Conservation (phyloP, 768 basidiomycete genomes). For the Boletus pseudopeckii region DNA sequence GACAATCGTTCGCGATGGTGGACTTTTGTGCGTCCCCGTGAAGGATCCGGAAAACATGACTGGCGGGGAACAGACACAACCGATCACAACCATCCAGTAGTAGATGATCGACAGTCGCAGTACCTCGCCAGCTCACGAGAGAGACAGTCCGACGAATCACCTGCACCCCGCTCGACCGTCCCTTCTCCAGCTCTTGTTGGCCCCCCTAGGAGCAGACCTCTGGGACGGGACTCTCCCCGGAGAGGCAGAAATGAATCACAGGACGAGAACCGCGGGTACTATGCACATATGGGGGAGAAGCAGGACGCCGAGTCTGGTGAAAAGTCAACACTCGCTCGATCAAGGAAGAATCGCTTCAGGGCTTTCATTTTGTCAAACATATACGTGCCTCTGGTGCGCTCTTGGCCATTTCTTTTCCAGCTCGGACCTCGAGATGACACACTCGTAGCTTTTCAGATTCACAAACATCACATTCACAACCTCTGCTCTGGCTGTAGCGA, state of each 20-base stretch:
- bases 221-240: constrained; percentile 71
- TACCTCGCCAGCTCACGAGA: constrained; percentile 7
- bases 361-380: constrained; percentile 68
- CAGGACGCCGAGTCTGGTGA: constrained; percentile 30
- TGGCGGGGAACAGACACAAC: constrained; percentile 2
- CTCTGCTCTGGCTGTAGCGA: constrained; percentile 74
- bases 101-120: constrained; percentile 17
- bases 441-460: constrained; percentile 70
- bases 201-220: constrained; percentile 51
- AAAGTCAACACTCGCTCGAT: constrained; percentile 26
- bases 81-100: not conserved
- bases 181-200: constrained; percentile 41
- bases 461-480: constrained; percentile 82
- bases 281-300: constrained; percentile 16
- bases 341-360: constrained; percentile 49
- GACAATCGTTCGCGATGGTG: constrained; percentile 60
- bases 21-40: constrained; percentile 64
- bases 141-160: constrained; percentile 22
- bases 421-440: constrained; percentile 8
- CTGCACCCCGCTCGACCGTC: constrained; percentile 20
- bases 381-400: constrained; percentile 74
- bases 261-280: constrained; percentile 12
- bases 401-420: not conserved
- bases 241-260: constrained; percentile 11
- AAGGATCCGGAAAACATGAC: constrained; percentile 14